Evolutionary conservation across 2,329 filamentous ascomycete genomes (phyloP).

Genomic region (Fonsecaea pedrosoi): DNA sequence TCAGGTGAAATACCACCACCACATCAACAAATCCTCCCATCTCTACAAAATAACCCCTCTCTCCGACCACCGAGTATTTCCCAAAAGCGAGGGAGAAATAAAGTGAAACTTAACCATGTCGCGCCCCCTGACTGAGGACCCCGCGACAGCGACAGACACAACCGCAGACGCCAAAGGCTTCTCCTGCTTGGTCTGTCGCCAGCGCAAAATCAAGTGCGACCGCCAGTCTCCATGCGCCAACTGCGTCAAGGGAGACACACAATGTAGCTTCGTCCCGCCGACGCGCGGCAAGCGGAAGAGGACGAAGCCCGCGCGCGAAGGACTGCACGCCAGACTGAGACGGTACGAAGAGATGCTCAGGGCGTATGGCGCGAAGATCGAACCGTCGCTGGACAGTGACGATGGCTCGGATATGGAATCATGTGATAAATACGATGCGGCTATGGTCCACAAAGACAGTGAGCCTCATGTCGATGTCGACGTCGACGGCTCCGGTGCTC

Average conservation of each 20-base stretch:
- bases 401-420: not conserved
- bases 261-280: not conserved
- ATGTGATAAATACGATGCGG: not conserved
- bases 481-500: not conserved
- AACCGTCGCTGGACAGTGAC: not conserved
- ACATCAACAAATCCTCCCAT: not conserved
- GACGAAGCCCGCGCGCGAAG: not conserved
- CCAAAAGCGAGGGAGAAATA: too few species aligned
- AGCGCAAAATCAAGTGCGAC: constrained; percentile 8
- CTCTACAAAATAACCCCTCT: not conserved
- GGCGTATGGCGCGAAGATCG: constrained; percentile 1
- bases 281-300: constrained; percentile 1
- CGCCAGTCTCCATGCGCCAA: constrained; percentile 3
- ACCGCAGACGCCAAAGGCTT: not conserved
- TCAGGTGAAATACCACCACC: too few species aligned
- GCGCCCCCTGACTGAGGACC: not conserved
- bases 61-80: not conserved
- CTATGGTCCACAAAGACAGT: not conserved
- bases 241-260: constrained; percentile 44
- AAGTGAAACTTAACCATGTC: not conserved
- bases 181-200: not conserved
- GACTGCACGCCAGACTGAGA: not conserved
- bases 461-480: not conserved
- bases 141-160: not conserved
- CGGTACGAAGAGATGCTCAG: not conserved